Evolutionary conservation across 2,329 filamentous ascomycete genomes (phyloP).

Genomic region (Ophiocordyceps polyrhachis-furcata): DNA sequence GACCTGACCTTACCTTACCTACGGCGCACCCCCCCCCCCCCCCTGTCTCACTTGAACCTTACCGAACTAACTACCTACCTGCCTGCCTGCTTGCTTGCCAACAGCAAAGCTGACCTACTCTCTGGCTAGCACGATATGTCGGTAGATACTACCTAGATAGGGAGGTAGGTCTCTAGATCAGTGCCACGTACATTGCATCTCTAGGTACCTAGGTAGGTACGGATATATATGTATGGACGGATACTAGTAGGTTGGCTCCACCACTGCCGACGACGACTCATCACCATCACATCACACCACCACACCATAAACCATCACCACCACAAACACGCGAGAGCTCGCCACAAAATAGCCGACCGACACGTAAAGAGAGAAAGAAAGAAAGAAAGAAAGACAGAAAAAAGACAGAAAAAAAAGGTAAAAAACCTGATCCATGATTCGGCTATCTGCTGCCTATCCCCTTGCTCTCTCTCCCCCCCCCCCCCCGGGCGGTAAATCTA

Average conservation of each 20-base stretch:
- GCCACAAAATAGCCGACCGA: too few relatives aligned
- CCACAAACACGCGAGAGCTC: not conserved
- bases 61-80: not conserved
- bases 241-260: too few relatives aligned
- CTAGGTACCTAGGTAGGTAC: too few relatives aligned
- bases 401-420: not conserved
- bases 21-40: too few relatives aligned
- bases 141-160: too few relatives aligned
- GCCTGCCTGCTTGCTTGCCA: not conserved
- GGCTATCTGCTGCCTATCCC: not conserved
- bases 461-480: not conserved
- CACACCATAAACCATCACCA: not conserved
- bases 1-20: too few relatives aligned
- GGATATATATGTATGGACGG: too few relatives aligned
- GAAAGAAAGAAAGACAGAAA: not conserved
- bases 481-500: slow-evolving; percentile 2
- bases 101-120: too few relatives aligned
- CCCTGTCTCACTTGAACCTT: too few relatives aligned
- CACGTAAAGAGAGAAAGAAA: not conserved
- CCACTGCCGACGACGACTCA: not conserved
- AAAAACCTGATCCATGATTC: not conserved
- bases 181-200: too few relatives aligned
- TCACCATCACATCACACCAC: not conserved
- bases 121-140: not conserved
- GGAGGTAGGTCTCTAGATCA: too few relatives aligned